Percentiles rank a stretch among this genome's conserved stretches.
These are phyloP conservation scores for Rosa rugosa DNA, from an alignment of 306 rosid species.

Conservation along the genomic window DNA sequence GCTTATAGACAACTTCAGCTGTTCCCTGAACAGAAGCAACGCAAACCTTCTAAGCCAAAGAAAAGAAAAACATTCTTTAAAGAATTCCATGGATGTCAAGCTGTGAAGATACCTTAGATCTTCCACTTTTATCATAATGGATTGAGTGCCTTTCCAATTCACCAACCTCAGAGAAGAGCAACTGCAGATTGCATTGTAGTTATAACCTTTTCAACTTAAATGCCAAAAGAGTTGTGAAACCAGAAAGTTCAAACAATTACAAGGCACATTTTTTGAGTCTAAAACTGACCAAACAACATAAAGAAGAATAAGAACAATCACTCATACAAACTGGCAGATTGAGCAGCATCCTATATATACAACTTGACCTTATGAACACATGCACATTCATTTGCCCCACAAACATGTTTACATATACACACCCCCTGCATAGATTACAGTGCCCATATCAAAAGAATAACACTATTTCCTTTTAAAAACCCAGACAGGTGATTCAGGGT, in stretches of 20 bases:
- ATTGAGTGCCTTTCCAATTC: conserved; percentile 43
- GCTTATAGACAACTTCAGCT: conserved; percentile 54
- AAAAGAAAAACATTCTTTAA: neutral
- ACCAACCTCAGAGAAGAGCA: conserved; percentile 60
- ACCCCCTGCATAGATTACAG: neutral
- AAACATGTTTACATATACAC: neutral
- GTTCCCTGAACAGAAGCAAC: conserved; percentile 51
- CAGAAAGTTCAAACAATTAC: neutral
- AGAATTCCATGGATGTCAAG: conserved; percentile 1
- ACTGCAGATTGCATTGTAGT: conserved; percentile 31
- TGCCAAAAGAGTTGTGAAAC: conserved; percentile 12
- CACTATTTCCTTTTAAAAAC: neutral
- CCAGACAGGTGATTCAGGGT: neutral
- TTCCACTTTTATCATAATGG: conserved; percentile 62
- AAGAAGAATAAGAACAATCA: neutral
- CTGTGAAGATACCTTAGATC: conserved; percentile 45
- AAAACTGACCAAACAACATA: neutral
- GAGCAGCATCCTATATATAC: neutral
- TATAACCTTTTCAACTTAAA: conserved; percentile 7
- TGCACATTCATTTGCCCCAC: neutral
- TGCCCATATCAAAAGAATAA: neutral
- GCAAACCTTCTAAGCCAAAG: conserved; percentile 3
- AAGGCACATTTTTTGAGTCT: neutral
- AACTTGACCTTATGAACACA: neutral
- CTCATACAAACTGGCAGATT: neutral